Evolutionary conservation across 805 yeast species (phyloP), one percentile per base, ranked within the genome.

Genomic region (Komagataella pseudopastoris): DNA sequence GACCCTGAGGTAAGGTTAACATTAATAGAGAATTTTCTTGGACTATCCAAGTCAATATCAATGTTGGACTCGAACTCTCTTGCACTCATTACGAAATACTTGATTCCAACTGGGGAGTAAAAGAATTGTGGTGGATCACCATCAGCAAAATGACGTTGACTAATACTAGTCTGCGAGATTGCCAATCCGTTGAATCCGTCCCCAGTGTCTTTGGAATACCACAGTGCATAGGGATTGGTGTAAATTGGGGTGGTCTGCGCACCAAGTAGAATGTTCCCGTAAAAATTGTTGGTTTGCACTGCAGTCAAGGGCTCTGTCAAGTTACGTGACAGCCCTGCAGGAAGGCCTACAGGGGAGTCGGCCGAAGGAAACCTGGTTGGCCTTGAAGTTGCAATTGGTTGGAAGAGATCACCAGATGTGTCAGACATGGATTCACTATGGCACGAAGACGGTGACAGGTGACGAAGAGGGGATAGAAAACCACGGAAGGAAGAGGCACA

Each of bases 261-360:
- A 23, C 70, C 83, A 23, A 84, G 68, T 56, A 81, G 66, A 59
- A 85, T 60, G 62, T 87, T 86, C 43, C 79, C 76, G 65, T 77
- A 85, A 64, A 86, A 87, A 65, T 85, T 86, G 70, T 87, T 86
- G 20, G 95, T 88, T 59, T 81, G 80, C 53, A 76, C 71, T 1
- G 82, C 76, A 12, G 56, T 30, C 39, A 30, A 30, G 14, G 39
- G 39, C 14, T 30, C 39, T 30, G 14, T 30, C 14, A 30, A 30
- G 39, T 30, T 30, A 30, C 39, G 39, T 30, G 39, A 30, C 14
- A 30, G 12, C 4, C 39, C 39, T 30, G 39, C 39, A 30, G 39
- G 39, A 30, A 30, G 39, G 14, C 39, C 39, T 8, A 30, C 39
- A 30, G 39, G 39, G 39, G 39, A 30, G 6, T 12, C 6, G 14